These are phyloP conservation scores for Claviceps arundinis DNA, from an alignment of 2,329 filamentous ascomycete species.

Conservation along the genomic window DNA sequence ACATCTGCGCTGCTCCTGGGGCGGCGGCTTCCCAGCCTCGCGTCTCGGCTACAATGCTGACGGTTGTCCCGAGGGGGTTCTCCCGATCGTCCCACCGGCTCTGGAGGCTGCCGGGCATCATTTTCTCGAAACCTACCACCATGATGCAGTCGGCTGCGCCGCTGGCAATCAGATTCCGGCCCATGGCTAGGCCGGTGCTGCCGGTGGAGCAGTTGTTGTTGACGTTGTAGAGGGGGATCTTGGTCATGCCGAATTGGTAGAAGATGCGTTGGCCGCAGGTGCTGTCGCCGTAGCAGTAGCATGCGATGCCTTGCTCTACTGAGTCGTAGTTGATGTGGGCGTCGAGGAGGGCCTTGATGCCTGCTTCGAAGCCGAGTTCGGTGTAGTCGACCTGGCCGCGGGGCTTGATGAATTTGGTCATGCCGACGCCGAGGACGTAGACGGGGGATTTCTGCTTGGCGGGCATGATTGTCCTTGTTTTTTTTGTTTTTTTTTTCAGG, in stretches of 20 bases:
- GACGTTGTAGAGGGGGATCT: slow-evolving; percentile 93
- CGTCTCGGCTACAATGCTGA: slow-evolving; percentile 70
- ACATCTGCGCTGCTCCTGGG: slow-evolving; percentile 81
- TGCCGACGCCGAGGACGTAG: slow-evolving; percentile 94
- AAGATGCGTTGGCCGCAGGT: slow-evolving; percentile 94
- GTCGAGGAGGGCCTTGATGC: slow-evolving; percentile 72
- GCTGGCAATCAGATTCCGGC: slow-evolving; percentile 61
- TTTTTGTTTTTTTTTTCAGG: not conserved
- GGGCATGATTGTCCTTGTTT: slow-evolving; percentile 24
- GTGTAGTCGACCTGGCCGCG: slow-evolving; percentile 89
- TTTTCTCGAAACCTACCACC: slow-evolving; percentile 95
- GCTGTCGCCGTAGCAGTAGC: slow-evolving; percentile 94
- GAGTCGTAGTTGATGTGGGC: slow-evolving; percentile 94
- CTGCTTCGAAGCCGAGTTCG: slow-evolving; percentile 85
- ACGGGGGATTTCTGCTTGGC: slow-evolving; percentile 37
- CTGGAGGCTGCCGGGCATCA: slow-evolving; percentile 83
- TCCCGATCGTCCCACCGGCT: slow-evolving; percentile 73
- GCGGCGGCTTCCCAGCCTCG: slow-evolving; percentile 71
- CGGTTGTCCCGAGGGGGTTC: slow-evolving; percentile 61
- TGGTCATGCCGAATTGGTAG: slow-evolving; percentile 96
- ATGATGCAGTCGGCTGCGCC: slow-evolving; percentile 79
- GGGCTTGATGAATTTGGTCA: slow-evolving; percentile 99
- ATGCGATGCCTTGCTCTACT: slow-evolving; percentile 88
- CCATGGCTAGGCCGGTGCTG: slow-evolving; percentile 81
- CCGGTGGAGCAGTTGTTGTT: slow-evolving; percentile 99